phyloP scores from a whole-genome alignment of 2,329 filamentous ascomycete genomes.

The Ceratocystis harringtonii region DNA sequence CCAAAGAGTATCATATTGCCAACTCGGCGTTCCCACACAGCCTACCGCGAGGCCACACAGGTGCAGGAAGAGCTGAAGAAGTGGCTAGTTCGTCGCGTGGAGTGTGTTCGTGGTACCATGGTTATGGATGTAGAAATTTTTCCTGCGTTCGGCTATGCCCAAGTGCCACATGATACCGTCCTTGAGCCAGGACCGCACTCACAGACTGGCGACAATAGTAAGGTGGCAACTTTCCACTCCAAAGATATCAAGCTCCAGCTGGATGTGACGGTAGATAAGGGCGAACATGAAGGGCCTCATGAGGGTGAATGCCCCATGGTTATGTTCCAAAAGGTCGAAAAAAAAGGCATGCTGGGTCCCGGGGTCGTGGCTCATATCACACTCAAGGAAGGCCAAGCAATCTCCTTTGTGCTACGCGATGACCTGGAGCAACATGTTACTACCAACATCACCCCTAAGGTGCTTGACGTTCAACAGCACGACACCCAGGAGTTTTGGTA shows the following conservation, averaged over 20 bases:
- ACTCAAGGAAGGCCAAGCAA: conserved; percentile 49
- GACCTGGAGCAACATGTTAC: conserved; percentile 44
- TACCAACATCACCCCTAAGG: conserved; percentile 39
- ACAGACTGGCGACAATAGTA: conserved; percentile 32
- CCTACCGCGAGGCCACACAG: conserved; percentile 37
- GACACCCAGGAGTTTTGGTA: conserved; percentile 59
- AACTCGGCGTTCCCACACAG: conserved; percentile 33
- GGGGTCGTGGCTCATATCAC: conserved; percentile 46
- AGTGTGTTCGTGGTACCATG: conserved; percentile 54
- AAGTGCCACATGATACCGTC: conserved; percentile 44
- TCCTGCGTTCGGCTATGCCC: conserved; percentile 57
- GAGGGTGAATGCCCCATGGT: conserved; percentile 35
- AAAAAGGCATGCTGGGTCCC: conserved; percentile 40
- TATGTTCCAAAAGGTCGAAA: conserved; percentile 38
- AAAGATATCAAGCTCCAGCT: conserved; percentile 46
- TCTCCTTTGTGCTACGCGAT: conserved; percentile 55
- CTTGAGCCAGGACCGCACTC: conserved; percentile 33
- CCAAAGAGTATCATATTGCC: conserved; percentile 44
- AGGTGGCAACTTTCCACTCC: conserved; percentile 48
- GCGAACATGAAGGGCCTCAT: conserved; percentile 30
- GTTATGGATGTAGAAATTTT: conserved; percentile 53
- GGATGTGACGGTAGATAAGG: conserved; percentile 49
- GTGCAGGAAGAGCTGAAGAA: conserved; percentile 50
- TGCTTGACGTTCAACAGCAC: conserved; percentile 49
- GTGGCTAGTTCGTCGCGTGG: conserved; percentile 55